phyloP scores from a whole-genome alignment of 768 basidiomycete genomes.

The Rubroboletus satanas region DNA sequence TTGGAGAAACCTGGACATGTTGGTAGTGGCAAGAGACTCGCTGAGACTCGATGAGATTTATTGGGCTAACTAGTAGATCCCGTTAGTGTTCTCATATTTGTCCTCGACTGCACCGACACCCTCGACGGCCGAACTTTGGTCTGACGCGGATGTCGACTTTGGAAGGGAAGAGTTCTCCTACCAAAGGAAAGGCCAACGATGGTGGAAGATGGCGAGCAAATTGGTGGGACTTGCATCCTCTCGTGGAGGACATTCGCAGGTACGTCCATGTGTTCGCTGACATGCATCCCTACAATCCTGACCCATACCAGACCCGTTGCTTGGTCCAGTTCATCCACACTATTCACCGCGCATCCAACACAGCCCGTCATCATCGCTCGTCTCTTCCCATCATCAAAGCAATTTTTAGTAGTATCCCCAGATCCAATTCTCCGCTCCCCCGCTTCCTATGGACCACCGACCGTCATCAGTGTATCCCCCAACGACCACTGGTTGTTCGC shows the following conservation, averaged over 20 bases:
- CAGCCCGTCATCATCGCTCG: conserved; percentile 58
- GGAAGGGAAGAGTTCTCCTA: conserved; percentile 33
- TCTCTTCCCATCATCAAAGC: conserved; percentile 66
- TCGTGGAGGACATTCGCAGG: conserved; percentile 56
- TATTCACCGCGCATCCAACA: conserved; percentile 65
- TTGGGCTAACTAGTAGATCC: too few species aligned
- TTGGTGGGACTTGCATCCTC: conserved; percentile 73
- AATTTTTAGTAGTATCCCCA: conserved; percentile 57
- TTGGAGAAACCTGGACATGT: conserved; percentile 35
- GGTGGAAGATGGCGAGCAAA: conserved; percentile 53
- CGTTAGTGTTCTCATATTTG: neutral
- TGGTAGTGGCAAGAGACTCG: neutral
- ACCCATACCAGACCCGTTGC: conserved; percentile 51
- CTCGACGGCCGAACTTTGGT: neutral
- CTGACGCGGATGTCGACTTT: conserved; percentile 20
- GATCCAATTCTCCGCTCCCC: conserved; percentile 44
- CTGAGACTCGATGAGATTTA: too few species aligned
- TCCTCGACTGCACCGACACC: neutral
- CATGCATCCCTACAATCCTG: neutral
- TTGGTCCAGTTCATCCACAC: conserved; percentile 67
- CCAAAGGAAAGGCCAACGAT: conserved; percentile 54
- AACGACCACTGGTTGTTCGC: conserved; percentile 66
- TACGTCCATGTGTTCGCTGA: conserved; percentile 21
- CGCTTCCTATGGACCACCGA: conserved; percentile 55
- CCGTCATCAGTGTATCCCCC: conserved; percentile 56